phyloP scores from a whole-genome alignment of 1,139 yeast species.

The Debaryomyces coudertii region DNA sequence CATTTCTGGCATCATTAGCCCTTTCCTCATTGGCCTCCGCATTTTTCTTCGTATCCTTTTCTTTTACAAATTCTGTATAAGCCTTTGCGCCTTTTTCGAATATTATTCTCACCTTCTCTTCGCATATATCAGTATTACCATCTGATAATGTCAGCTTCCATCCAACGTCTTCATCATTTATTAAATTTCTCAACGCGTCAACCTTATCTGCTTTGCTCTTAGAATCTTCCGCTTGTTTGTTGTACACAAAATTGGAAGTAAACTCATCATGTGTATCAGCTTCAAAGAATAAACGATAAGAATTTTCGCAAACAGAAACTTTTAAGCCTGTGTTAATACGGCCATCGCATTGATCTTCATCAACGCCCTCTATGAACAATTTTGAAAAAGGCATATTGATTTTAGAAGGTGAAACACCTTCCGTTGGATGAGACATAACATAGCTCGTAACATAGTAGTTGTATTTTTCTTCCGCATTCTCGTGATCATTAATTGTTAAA shows the following conservation, averaged over 20 bases:
- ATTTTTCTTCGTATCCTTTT: slow-evolving; percentile 14
- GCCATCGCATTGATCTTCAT: slow-evolving; percentile 67
- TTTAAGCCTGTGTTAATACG: slow-evolving; percentile 70
- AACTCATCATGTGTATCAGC: slow-evolving; percentile 82
- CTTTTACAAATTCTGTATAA: slow-evolving; percentile 24
- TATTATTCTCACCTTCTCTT: slow-evolving; percentile 29
- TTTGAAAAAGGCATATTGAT: slow-evolving; percentile 75
- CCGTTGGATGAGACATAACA: slow-evolving; percentile 95
- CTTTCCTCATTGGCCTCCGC: slow-evolving; percentile 11
- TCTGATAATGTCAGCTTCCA: slow-evolving; percentile 41
- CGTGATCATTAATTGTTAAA: slow-evolving; percentile 77
- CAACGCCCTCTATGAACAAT: slow-evolving; percentile 58
- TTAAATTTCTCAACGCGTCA: slow-evolving; percentile 27
- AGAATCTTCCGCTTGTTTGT: slow-evolving; percentile 32
- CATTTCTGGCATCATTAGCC: slow-evolving; percentile 2
- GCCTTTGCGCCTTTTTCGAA: slow-evolving; percentile 38
- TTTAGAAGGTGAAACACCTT: slow-evolving; percentile 87
- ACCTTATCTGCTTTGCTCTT: slow-evolving; percentile 30
- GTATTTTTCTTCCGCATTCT: slow-evolving; percentile 79
- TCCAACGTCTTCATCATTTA: slow-evolving; percentile 41
- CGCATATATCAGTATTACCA: slow-evolving; percentile 24
- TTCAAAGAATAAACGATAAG: slow-evolving; percentile 81
- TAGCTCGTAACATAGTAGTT: slow-evolving; percentile 91
- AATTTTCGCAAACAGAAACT: slow-evolving; percentile 78
- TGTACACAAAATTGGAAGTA: slow-evolving; percentile 56